Evolutionary conservation across 2,329 filamentous ascomycete genomes (phyloP).

Genomic region (Rhynchosporium secalis): DNA sequence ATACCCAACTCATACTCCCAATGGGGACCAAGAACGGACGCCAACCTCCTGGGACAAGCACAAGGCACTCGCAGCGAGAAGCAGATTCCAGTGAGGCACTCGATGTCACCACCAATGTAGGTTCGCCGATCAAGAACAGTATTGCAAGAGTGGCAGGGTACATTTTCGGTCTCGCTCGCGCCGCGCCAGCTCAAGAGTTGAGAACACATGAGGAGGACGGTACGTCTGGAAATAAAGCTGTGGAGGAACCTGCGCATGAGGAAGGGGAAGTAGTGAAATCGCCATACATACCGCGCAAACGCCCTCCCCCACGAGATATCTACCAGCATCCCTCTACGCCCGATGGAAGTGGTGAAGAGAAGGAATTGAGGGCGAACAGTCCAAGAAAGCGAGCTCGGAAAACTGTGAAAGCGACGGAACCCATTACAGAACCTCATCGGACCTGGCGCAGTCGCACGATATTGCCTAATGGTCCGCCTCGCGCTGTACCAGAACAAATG

Average conservation of each 20-base stretch:
- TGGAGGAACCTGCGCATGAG: not conserved
- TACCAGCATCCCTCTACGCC: not conserved
- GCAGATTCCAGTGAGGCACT: not conserved
- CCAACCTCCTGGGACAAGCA: conserved; percentile 1
- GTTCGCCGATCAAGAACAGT: conserved; percentile 3
- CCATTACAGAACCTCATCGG: conserved; percentile 11
- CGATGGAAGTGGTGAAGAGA: conserved; percentile 1
- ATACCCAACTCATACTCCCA: not conserved
- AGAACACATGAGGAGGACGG: not conserved
- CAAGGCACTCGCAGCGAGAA: not conserved
- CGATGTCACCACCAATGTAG: not conserved
- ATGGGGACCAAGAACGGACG: not conserved
- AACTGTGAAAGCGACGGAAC: not conserved
- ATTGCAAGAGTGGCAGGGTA: not conserved
- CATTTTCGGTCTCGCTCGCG: not conserved
- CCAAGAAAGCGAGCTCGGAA: not conserved
- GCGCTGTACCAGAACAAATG: not conserved
- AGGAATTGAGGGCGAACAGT: not conserved
- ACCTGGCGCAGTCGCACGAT: not conserved
- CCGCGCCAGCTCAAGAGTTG: not conserved
- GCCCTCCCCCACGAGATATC: conserved; percentile 6
- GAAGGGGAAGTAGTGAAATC: not conserved
- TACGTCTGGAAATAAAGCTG: not conserved
- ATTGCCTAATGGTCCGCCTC: not conserved
- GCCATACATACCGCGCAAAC: not conserved